Evolutionary conservation across 2,329 filamentous ascomycete genomes (phyloP).

Genomic region (Neofusicoccum umdonicola): DNA sequence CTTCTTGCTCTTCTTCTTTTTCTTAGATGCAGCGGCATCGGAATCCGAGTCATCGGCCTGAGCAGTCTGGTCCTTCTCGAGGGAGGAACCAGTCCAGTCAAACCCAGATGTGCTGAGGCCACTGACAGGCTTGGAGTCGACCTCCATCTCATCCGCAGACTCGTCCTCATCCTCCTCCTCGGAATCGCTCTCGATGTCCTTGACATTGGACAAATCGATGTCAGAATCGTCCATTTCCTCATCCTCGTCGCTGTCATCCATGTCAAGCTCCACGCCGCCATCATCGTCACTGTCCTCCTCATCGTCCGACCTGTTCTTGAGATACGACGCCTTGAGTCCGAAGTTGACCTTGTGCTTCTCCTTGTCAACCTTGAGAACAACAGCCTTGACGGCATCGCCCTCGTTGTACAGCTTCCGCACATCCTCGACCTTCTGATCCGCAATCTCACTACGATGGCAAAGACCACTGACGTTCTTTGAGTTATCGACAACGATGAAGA

Average conservation of each 20-base stretch:
- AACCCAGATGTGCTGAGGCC: constrained; percentile 75
- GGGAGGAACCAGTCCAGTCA: constrained; percentile 74
- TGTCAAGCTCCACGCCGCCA: constrained; percentile 49
- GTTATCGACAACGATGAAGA: constrained; percentile 86
- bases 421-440: constrained; percentile 72
- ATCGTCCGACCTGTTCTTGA: constrained; percentile 61
- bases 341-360: constrained; percentile 80
- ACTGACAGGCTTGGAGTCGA: constrained; percentile 37
- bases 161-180: constrained; percentile 34
- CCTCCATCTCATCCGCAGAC: constrained; percentile 46
- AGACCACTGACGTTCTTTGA: constrained; percentile 88
- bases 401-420: constrained; percentile 86
- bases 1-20: constrained; percentile 74
- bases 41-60: constrained; percentile 53
- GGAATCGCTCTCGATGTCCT: constrained; percentile 33
- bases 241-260: constrained; percentile 39
- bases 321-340: constrained; percentile 89
- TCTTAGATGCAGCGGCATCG: constrained; percentile 54
- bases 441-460: constrained; percentile 90
- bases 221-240: constrained; percentile 38
- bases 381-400: constrained; percentile 91
- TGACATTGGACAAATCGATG: constrained; percentile 46
- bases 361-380: constrained; percentile 73
- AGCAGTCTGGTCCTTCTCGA: constrained; percentile 52
- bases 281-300: constrained; percentile 47